Base-by-base conservation (phyloP, 805 yeast genomes). In the Wickerhamiella occidentalis region DNA sequence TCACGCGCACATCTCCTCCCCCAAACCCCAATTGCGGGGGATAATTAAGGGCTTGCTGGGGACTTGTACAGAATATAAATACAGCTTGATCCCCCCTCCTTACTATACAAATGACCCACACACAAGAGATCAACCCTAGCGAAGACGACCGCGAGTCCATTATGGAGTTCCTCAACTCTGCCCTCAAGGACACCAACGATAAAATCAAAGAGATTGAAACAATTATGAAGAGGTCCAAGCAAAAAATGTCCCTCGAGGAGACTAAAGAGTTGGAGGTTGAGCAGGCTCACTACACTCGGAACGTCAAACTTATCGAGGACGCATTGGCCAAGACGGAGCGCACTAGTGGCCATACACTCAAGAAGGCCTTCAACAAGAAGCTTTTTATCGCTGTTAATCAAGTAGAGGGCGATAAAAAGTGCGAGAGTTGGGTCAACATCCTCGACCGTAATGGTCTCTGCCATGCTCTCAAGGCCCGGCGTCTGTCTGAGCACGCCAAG, bases 331-430 rank as follows among this genome's bases (percentile, higher is more conserved):
- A 58, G 52, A 40, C 53, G 21, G 61, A 58, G 51, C 51, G 53
- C 30, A 58, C 61, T n/a, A 51, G 51, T 40, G 61, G 61, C 43
- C 58, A 56, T 22, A 58, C 61, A 35, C 49, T 58, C 41, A 56
- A 56, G 55, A 57, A 57, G 54, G 60, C 58, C 17, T 56, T 51
- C 48, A 52, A 51, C 48, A 57, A 58, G 58, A 57, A 58, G 55
- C 55, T 57, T 19, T 37, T 58, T 37, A 52, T 51, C 13, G 55
- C 58, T 25, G 54, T 53, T 22, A 47, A 54, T 21, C 38, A 55
- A 18, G 37, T 54, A 8, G 46, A 53, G 33, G 51, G 52, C 19
- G 55, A 49, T n/a, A 47, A 45, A 8, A 53, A 56, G 52, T 53
- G 51, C 51, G 26, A 44, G 18, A 40, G 48, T 4, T 48, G 55